Evolutionary conservation across 352 stramenopile species (phyloP).

Genomic region (Phytopythium vexans): DNA sequence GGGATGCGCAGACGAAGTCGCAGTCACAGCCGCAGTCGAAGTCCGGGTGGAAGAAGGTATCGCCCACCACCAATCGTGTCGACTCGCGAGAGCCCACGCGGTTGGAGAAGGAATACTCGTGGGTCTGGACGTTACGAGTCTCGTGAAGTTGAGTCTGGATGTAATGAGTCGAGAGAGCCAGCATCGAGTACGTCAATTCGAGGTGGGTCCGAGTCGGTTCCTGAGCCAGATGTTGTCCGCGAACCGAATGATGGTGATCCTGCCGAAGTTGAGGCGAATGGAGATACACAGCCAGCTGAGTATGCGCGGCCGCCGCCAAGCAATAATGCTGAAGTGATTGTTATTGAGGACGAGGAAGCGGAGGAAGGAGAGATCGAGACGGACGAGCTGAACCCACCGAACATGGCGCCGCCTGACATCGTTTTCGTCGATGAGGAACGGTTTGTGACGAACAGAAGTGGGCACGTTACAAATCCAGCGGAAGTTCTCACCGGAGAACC

Average conservation of each 20-base stretch:
- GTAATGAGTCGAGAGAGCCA: too few species aligned
- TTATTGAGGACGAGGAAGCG: slow-evolving; percentile 68
- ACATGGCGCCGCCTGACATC: slow-evolving; percentile 37
- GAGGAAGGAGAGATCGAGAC: slow-evolving; percentile 17
- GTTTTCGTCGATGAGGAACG: slow-evolving; percentile 35
- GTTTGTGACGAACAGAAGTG: not conserved
- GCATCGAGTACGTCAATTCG: too few species aligned
- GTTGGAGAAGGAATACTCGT: too few species aligned
- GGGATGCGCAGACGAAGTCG: not conserved
- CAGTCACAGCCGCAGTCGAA: slow-evolving; percentile 24
- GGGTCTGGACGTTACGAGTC: too few species aligned
- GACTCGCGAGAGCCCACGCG: too few species aligned
- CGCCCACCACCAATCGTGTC: slow-evolving; percentile 7
- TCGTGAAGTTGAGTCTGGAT: too few species aligned
- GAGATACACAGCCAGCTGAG: too few species aligned
- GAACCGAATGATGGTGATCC: too few species aligned
- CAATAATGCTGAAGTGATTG: slow-evolving; percentile 43
- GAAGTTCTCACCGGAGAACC: slow-evolving; percentile 10
- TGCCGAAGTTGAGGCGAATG: too few species aligned
- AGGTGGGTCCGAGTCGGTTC: too few species aligned
- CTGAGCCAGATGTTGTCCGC: too few species aligned
- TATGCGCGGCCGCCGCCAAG: slow-evolving; percentile 13
- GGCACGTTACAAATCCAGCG: not conserved
- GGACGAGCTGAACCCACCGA: slow-evolving; percentile 4
- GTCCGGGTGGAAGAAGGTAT: slow-evolving; percentile 13